phyloP scores from a whole-genome alignment of 139 green algal genomes.

The Gonium pectorale region DNA sequence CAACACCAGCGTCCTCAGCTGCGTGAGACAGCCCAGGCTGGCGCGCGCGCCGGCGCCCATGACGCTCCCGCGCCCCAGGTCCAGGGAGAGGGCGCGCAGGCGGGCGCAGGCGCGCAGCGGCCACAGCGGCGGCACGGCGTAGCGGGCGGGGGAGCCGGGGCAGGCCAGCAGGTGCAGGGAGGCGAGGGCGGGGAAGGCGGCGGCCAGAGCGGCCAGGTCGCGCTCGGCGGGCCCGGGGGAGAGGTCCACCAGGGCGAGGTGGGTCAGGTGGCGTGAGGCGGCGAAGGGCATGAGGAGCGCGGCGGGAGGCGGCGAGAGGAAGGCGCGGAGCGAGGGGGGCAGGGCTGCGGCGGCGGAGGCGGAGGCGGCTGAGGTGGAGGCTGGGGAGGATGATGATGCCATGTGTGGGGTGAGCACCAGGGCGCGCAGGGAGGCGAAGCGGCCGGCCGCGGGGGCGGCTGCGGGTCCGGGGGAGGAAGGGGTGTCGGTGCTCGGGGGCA shows the following conservation, averaged over 20 bases:
- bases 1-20: conserved; percentile 1
- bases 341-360: not conserved
- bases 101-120: conserved; percentile 2
- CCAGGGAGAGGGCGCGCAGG: not conserved
- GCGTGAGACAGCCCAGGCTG: not conserved
- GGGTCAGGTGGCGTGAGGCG: not conserved
- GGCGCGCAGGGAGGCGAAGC: not conserved
- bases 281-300: not conserved
- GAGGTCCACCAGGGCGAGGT: conserved; percentile 13
- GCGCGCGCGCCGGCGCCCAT: not conserved
- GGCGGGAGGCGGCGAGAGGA: not conserved
- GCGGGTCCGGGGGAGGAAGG: not conserved
- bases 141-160: not conserved
- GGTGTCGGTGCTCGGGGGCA: not conserved
- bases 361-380: not conserved
- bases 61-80: not conserved
- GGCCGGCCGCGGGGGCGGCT: not conserved
- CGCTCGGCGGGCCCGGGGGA: not conserved
- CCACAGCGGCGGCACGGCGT: conserved; percentile 5
- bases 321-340: not conserved
- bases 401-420: not conserved
- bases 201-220: conserved; percentile 3
- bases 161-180: conserved; percentile 9
- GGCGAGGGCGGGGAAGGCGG: not conserved
- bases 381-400: not conserved